Evolutionary conservation across 306 rosid genomes (phyloP), one percentile per base, ranked within the genome.

Genomic region (Lathyrus sativus): DNA sequence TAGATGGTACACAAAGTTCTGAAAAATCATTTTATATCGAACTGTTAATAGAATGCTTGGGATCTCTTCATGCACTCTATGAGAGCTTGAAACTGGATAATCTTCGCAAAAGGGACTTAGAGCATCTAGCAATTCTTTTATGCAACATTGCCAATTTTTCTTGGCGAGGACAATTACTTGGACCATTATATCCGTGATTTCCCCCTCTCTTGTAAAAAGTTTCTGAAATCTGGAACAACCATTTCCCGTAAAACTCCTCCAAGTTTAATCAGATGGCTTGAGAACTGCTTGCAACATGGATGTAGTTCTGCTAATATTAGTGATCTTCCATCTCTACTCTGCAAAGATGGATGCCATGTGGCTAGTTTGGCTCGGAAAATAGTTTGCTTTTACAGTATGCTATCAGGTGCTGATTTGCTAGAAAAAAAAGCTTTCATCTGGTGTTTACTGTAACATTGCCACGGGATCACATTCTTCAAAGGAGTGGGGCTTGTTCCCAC

Each of bases 111-210:
- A 42, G 96, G 91, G 98, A 92, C 80, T 78, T 84, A 62, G 96
- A 86, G 88, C 87, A 82, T 79, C 85, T 92, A 71, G 88, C 89
- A 37, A 74, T 76, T 82, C 83, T 90, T 39, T 70, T 86, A 62
- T 92, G 96, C 78, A 78, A 80, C 68, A 85, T 90, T 75, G 92
- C 93, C 59, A 79, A 84, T n/a, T 72, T 85, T 79, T 84, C 79
- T 92, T 70, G 83, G 82, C 18, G 90, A 85, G 80, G 86, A 74
- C 66, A 82, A 82, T 83, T 92, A 90, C 84, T 59, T 90, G 81
- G 98, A 92, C 67, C 93, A 92, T 74, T 92, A 92, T 65, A 68
- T 86, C 56, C 91, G 98, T 8, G 98, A 92, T 85, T 92, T 92
- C 76, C 98, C 98, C 19, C 71, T 77, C 78, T 85, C 86, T 42